Base-by-base conservation (phyloP, 108 stramenopile genomes). In the Thalassiosira profunda region DNA sequence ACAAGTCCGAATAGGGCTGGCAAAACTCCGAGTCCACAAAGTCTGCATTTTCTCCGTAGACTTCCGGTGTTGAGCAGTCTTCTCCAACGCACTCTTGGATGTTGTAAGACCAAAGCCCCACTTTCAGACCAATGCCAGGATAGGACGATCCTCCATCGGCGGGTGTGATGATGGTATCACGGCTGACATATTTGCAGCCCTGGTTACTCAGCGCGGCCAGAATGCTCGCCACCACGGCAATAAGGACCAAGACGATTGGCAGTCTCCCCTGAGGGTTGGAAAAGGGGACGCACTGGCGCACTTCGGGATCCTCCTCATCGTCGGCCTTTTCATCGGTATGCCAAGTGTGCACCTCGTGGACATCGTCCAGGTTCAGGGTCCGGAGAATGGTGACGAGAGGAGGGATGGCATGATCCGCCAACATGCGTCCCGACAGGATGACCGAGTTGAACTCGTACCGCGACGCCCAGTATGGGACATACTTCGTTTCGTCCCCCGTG, bases 361-460 rank as follows among this genome's bases (percentile, higher is more conserved):
- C 37, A 28, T 79, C 63, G 20, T 79, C 70, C 33, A 79, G 30
- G 25, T 66, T 58, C 14, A 79, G 5, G 34, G 54, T 66, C 12
- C 52, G 14, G 10, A 79, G 69, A 54, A 79, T 70, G 18, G 43
- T 37, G 23, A 62, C 55, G 5, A 79, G 55, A 43, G 58, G 34
- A 8, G 48, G 55, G 38, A 79, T 70, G 26, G 63, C 54, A 53
- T 79, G 77, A 46, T 79, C 77, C 8, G 69, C 42, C 0, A 79
- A 38, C 77, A 79, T 71, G 28, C 48, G 55, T 3, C 9, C 35
- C 7, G 77, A 79, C 35, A 79, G 17, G 15, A 71, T 59, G 4
- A 79, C 77, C 60, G 70, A 70, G 14, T 79, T 79, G 62, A 79
- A 79, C 31, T 79, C 77, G 49, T 79, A 79, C 21, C 58, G 54